A percentile compares a stretch with the other conserved stretches of the same genome.
Evolutionary conservation across 495 filamentous ascomycete genomes (phyloP).

Genomic region (Aspergillus biplanus): DNA sequence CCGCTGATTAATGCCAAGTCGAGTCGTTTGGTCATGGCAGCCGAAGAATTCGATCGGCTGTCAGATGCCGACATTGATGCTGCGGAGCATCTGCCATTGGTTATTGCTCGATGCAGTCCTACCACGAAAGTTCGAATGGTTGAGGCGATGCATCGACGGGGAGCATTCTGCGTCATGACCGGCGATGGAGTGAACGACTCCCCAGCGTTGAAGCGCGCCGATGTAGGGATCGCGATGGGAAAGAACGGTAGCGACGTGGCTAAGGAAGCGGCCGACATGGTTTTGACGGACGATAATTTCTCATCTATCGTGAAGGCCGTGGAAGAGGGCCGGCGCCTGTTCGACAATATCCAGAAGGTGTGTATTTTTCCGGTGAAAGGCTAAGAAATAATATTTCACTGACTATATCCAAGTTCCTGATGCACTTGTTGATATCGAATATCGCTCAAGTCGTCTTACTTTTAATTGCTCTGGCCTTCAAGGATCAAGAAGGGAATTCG

Average conservation of each 20-base stretch:
- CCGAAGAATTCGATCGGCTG: conserved; percentile 63
- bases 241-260: conserved; percentile 86
- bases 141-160: conserved; percentile 67
- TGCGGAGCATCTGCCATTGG: conserved; percentile 64
- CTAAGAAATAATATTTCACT: not conserved
- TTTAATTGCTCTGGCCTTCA: conserved; percentile 72
- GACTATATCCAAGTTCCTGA: conserved; percentile 53
- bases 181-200: conserved; percentile 89
- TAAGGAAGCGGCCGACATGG: conserved; percentile 85
- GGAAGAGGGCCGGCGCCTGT: conserved; percentile 72
- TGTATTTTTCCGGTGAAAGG: not conserved
- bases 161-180: conserved; percentile 70
- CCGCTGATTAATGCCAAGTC: conserved; percentile 48
- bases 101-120: conserved; percentile 72
- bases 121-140: conserved; percentile 74
- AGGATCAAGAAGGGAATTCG: conserved; percentile 63
- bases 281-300: conserved; percentile 89
- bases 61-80: conserved; percentile 62
- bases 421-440: conserved; percentile 74
- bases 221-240: conserved; percentile 88
- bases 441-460: conserved; percentile 74
- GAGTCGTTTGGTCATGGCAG: conserved; percentile 64
- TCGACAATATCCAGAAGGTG: conserved; percentile 79
- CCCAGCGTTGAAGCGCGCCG: conserved; percentile 74
- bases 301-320: conserved; percentile 74